Evolutionary conservation across 495 filamentous ascomycete species (phyloP), one percentile per base, ranked within the genome.

Genomic region (Cenococcum geophilum): DNA sequence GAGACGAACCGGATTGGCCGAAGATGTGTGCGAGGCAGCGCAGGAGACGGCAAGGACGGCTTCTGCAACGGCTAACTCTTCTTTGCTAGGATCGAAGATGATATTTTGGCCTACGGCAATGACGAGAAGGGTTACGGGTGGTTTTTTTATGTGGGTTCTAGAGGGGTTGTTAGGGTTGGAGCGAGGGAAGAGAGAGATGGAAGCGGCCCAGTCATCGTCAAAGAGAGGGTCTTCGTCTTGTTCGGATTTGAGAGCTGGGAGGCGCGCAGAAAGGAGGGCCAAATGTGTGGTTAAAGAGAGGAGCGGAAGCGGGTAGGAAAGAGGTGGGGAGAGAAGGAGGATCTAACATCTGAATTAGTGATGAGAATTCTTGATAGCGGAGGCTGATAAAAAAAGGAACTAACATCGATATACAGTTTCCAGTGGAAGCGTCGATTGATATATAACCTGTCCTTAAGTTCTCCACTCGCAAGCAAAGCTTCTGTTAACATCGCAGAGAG

Each of bases 151-250:
- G 10, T 16, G 27, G 4, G 21, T 42, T 14, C 27, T 47, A 43
- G 16, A 21, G 35, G 56, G 9, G 8, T 22, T n/a, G 5, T 58
- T 60, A 3, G 25, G 48, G 27, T 35, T 60, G 32, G 45, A 23
- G 40, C 80, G 77, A 0, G 88, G 83, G 76, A 92, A 99, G 21
- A 99, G 78, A 54, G 85, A 83, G 42, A 83, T 73, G 1, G 91
- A 82, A 36, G 85, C 88, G 37, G 85, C 88, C 95, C 95, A 99
- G 75, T 99, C 93, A 76, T 99, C 95, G 78, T 96, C 87, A 78
- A 99, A 97, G 68, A 96, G 84, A 1, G 95, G 95, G 68, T 99
- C 95, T 76, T 99, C 93, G 71, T 95, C 91, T 57, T 79, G 79
- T 68, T 91, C 84, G 22, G 89, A 95, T 70, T 89, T 88, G 22